Base-by-base conservation (phyloP, 2,329 filamentous ascomycete species). In the Fusarium penzigii region DNA sequence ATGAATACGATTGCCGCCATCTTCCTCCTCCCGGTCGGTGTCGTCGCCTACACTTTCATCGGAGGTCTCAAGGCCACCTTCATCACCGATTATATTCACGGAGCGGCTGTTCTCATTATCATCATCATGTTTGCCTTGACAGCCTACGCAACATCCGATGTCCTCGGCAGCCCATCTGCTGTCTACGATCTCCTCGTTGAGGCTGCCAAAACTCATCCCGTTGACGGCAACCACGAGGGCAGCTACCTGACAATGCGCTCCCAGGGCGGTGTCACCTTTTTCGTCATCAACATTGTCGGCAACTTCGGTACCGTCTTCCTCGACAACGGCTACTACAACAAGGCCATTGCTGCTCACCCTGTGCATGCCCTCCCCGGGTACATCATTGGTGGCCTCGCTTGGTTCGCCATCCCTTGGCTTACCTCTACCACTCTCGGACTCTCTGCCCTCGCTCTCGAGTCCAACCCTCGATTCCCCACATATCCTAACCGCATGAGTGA, bases 341-440 rank as follows among this genome's bases (percentile, higher is more conserved):
- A 96, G 72, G 90, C 90, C n/a, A 95, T 96, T 64, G 90, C 92
- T 14, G 90, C 92, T 0, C 87, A 85, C 29, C 90, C 90, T 3
- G 87, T 93, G 1, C 86, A 93, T 59, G 92, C 91, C 2, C 82
- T 96, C 5, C 91, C 91, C 0, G 92, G 91, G n/a, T 96, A 96
- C 67, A 87, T 96, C 48, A 81, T 92, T 58, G 92, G 92, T 12
- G 92, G 92, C 29, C 80, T 95, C 2, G 86, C 83, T 48, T 96
- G 91, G 91, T 96, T 96, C 63, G 91, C 92, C 3, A 94, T 96
- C 51, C 92, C 92, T 1, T 96, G 89, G 88, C 78, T 96, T n/a
- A 88, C 85, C 3, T 90, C 91, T 3, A 96, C 89, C 1, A 95
- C 91, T 2, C 88, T 96, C 83, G 91, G 92, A 41, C 81, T 96